Evolutionary conservation across 1,139 yeast species (phyloP), one percentile per base, ranked within the genome.

Genomic region (Yamadazyma aaseri): DNA sequence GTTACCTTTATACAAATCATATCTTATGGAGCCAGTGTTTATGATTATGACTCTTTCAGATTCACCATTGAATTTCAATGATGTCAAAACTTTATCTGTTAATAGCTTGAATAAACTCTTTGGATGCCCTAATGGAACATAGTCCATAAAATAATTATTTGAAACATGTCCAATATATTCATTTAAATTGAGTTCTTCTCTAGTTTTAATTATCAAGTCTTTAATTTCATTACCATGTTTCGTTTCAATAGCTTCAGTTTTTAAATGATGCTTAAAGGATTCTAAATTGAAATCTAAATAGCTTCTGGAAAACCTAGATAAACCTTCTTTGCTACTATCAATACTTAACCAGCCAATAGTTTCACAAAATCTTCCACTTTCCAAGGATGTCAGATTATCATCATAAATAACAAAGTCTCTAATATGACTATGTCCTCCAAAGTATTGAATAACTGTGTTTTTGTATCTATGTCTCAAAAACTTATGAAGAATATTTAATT

Each of bases 401-500:
- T 92, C 98, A 40, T 79, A 70, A 4, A 79, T 65, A 5, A 76
- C 71, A 55, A 82, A 90, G 58, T 92, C 97, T 42, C 98, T 70
- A 24, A 92, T 79, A 56, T 92, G 98, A 26, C 95, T 81, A 58
- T 92, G 98, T 1, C 97, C 98, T 1, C 97, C 97, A 56, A 92
- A 81, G 52, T 85, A 85, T 51, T 87, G 96, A 33, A 92, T 85
- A 1, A 81, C 69, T 0, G 74, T 71, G 17, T 67, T 51, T 2
- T 95, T 90, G 50, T 75, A 82, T 24, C 57, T 65, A 15, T 55
- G 41, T 35, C 97, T 71, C 27, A 92, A 59, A 7, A 58, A 62
- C 0, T 53, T 27, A 47, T 84, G 87, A 23, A 84, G 56, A 2
- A 56, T 46, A 33, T 65, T 63, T 46, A 82, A 62, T 48, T 86